phyloP scores from a whole-genome alignment of 2,329 filamentous ascomycete species.

The Cadophora gregata region DNA sequence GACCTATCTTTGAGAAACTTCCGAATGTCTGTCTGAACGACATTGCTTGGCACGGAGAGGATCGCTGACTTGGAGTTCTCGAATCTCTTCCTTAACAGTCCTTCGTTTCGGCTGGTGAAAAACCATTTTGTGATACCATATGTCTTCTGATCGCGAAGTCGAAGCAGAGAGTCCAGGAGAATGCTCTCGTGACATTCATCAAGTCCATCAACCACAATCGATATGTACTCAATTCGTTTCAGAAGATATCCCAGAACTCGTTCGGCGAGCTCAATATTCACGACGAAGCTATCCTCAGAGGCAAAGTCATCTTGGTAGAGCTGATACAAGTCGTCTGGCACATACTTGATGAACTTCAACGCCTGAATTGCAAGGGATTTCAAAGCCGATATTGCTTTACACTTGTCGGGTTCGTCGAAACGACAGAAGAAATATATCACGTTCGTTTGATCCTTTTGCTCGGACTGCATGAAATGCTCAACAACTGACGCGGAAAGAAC shows the following conservation, averaged over 20 bases:
- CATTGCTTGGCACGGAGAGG: conserved; percentile 17
- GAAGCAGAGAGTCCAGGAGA: conserved; percentile 15
- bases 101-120: conserved; percentile 23
- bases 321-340: conserved; percentile 20
- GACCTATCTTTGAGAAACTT: conserved; percentile 20
- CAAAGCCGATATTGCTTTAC: conserved; percentile 20
- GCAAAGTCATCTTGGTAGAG: conserved; percentile 23
- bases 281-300: conserved; percentile 13
- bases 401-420: conserved; percentile 21
- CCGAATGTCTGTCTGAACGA: conserved; percentile 15
- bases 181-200: conserved; percentile 24
- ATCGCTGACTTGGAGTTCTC: conserved; percentile 15
- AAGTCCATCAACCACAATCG: conserved; percentile 24
- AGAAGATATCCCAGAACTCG: conserved; percentile 16
- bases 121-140: conserved; percentile 26
- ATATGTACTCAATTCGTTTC: conserved; percentile 20
- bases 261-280: conserved; percentile 10
- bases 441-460: conserved; percentile 9
- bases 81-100: conserved; percentile 18
- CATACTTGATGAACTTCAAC: conserved; percentile 17
- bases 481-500: conserved; percentile 22
- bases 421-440: conserved; percentile 26
- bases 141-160: conserved; percentile 1
- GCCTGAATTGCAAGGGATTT: conserved; percentile 20
- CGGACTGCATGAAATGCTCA: conserved; percentile 8